Evolutionary conservation across 345 rosid species (phyloP), one percentile per base, ranked within the genome.

Genomic region (Ceriops zippeliana): DNA sequence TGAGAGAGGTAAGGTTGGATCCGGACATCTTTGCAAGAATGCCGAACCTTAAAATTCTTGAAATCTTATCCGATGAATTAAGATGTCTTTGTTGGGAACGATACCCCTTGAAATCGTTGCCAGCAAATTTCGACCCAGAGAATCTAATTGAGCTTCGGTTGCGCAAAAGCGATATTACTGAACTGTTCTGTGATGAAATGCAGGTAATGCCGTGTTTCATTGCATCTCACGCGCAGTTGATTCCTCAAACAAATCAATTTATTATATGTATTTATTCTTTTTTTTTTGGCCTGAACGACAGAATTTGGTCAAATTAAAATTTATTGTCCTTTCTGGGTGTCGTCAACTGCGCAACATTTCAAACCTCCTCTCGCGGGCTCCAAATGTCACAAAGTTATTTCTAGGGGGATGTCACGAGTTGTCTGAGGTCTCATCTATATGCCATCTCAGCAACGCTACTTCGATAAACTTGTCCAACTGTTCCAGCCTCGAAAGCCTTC

Each of bases 341-440:
- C 4, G 6, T 31, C 6, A 37, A 26, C n/a, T 62, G 22, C 17
- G 7, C 22, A 59, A 31, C 4, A 69, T 64, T 8, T 69, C 73
- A 0, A 64, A 74, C 34, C 42, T 24, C 26, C 26, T 62, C 6
- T 27, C 77, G 6, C 31, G 63, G 0, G 46, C 62, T 20, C 82
- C 74, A 4, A 52, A 63, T 54, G 80, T 83, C n/a, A 78, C 68
- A 71, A 63, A 62, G 65, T 63, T 83, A 42, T 27, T 21, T 62
- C 83, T 84, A 42, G 70, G 24, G 59, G 38, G 1, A 2, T 53
- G 9, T 34, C 7, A 1, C 8, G 7, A 8, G 6, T 34, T 34
- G 37, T 5, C 9, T 6, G 37, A 34, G 37, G 37, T 34, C 37
- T 34, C 37, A 7, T 34, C 37, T 1, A 34, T 34, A 7, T 7